Percentiles rank a stretch among this genome's conserved stretches.
These are phyloP conservation scores for Agaricus bisporus DNA, from an alignment of 768 basidiomycete species.

Conservation along the genomic window DNA sequence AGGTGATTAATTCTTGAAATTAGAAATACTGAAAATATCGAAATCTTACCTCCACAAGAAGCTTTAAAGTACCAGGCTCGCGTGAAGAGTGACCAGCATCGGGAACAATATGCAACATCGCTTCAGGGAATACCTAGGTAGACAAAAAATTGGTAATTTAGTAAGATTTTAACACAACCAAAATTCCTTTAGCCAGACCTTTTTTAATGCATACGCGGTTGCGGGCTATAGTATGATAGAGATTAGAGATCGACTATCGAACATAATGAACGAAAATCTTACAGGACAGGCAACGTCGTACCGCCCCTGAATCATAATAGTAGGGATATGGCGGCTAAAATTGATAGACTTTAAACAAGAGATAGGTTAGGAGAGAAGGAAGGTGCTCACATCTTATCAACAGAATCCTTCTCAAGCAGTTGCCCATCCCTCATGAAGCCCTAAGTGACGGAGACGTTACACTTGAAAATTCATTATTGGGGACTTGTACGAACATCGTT, in stretches of 20 bases:
- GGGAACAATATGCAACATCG: slow-evolving; percentile 68
- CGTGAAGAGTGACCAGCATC: slow-evolving; percentile 86
- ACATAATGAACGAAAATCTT: slow-evolving; percentile 15
- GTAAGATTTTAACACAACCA: too few relatives aligned
- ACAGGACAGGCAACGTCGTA: slow-evolving; percentile 90
- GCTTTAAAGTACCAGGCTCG: slow-evolving; percentile 62
- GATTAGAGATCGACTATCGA: not conserved
- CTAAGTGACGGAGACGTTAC: slow-evolving; percentile 24
- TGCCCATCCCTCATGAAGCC: slow-evolving; percentile 89
- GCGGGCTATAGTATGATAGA: slow-evolving; percentile 50
- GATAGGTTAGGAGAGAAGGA: not conserved
- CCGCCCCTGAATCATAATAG: slow-evolving; percentile 76
- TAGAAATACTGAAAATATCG: not conserved
- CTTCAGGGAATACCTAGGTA: slow-evolving; percentile 64
- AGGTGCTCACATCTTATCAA: slow-evolving; percentile 74
- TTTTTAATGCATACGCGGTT: slow-evolving; percentile 78
- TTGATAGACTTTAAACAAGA: not conserved
- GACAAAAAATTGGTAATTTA: too few relatives aligned
- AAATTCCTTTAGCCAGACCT: slow-evolving; percentile 25
- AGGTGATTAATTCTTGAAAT: not conserved
- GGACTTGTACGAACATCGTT: slow-evolving; percentile 49
- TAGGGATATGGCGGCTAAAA: slow-evolving; percentile 79
- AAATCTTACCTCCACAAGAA: slow-evolving; percentile 59
- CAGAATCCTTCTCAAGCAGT: slow-evolving; percentile 75
- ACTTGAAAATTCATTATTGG: not conserved